These are phyloP conservation scores for Phialophora verrucosa DNA, from an alignment of 2,329 filamentous ascomycete species.

Conservation along the genomic window DNA sequence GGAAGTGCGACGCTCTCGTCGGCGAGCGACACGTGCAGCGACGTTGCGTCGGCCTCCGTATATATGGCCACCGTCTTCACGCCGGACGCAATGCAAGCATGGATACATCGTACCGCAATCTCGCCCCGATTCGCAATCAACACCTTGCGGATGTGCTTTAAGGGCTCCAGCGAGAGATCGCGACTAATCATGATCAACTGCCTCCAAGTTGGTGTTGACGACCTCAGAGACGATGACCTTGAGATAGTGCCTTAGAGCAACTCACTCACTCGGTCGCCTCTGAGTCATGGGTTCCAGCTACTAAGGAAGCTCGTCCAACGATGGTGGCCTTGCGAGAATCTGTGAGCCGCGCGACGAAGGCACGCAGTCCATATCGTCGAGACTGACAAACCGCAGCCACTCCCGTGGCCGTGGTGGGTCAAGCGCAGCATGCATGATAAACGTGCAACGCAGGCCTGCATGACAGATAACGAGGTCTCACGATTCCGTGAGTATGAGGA, in stretches of 20 bases:
- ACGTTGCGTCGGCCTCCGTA: neutral
- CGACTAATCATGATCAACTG: neutral
- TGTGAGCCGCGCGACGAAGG: neutral
- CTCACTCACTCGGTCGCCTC: neutral
- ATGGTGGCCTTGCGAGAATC: neutral
- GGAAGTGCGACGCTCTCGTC: neutral
- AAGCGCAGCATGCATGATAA: neutral
- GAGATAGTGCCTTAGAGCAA: neutral
- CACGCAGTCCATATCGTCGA: neutral
- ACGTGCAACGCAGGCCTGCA: neutral
- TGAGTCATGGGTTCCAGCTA: neutral
- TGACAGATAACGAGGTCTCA: neutral
- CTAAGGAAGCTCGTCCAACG: neutral
- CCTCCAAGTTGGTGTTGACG: neutral
- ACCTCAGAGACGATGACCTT: neutral
- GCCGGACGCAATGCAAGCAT: conserved; percentile 1
- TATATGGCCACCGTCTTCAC: neutral
- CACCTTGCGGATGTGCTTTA: conserved; percentile 1
- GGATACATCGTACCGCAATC: conserved; percentile 10
- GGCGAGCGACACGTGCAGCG: conserved; percentile 2
- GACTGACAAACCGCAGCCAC: neutral
- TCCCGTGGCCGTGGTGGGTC: neutral
- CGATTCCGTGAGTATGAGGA: neutral
- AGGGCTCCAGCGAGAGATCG: neutral
- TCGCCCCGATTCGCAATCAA: conserved; percentile 16